Evolutionary conservation across 768 basidiomycete genomes (phyloP).

Genomic region (Hypsizygus marmoreus): DNA sequence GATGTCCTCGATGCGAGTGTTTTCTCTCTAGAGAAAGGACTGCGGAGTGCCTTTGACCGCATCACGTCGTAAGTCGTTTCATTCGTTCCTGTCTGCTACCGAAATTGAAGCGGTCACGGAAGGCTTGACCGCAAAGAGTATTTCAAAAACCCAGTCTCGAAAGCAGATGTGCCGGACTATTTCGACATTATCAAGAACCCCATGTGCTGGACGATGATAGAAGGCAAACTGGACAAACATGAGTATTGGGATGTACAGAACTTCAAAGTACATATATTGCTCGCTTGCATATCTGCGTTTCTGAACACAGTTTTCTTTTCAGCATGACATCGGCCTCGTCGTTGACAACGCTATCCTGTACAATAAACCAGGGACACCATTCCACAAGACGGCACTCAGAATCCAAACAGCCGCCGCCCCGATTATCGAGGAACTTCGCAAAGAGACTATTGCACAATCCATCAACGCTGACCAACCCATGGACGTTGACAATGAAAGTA

Average conservation of each 20-base stretch:
- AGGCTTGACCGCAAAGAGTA: slow-evolving; percentile 75
- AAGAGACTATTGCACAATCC: slow-evolving; percentile 17
- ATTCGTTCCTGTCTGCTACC: not conserved
- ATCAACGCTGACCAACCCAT: not conserved
- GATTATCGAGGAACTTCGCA: slow-evolving; percentile 45
- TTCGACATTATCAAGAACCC: slow-evolving; percentile 83
- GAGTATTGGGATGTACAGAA: slow-evolving; percentile 77
- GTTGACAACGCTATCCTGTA: slow-evolving; percentile 85
- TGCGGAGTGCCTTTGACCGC: slow-evolving; percentile 69
- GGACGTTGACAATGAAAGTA: no score
- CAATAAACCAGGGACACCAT: slow-evolving; percentile 73
- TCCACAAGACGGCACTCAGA: slow-evolving; percentile 68
- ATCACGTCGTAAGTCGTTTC: slow-evolving; percentile 60
- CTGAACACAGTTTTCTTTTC: not conserved
- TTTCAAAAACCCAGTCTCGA: slow-evolving; percentile 85
- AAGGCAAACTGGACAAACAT: slow-evolving; percentile 76
- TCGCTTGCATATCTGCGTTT: not conserved
- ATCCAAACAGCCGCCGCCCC: slow-evolving; percentile 48
- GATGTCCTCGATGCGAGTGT: slow-evolving; percentile 63
- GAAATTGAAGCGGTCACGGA: slow-evolving; percentile 14
- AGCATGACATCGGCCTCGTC: slow-evolving; percentile 86
- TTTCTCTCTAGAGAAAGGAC: slow-evolving; percentile 62
- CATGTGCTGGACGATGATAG: slow-evolving; percentile 88
- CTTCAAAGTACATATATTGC: slow-evolving; percentile 59
- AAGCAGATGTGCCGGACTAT: slow-evolving; percentile 83